These are phyloP conservation scores for Plantago lanceolata DNA, from an alignment of 305 asterid species.

Conservation along the genomic window DNA sequence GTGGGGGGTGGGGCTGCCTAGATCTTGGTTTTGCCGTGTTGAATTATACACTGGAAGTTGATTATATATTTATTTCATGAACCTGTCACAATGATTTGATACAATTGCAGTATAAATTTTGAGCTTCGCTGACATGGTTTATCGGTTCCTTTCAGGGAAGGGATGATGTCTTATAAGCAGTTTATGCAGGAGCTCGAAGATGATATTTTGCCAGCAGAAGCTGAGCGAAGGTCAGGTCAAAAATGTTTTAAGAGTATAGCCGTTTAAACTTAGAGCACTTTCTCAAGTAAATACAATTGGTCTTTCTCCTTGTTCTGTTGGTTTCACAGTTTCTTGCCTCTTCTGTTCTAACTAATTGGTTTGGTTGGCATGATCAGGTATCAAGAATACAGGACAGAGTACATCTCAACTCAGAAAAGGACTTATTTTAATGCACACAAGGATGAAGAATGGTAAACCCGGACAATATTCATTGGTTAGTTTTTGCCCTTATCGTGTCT, in stretches of 20 bases:
- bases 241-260: constrained; percentile 21
- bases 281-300: constrained; percentile 7
- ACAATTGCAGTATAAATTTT: background rate
- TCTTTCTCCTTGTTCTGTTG: constrained; percentile 3
- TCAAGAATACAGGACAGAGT: constrained; percentile 91
- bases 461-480: constrained; percentile 11
- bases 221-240: constrained; percentile 80
- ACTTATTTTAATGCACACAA: constrained; percentile 82
- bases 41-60: too few relatives aligned
- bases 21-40: too few relatives aligned
- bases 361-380: constrained; percentile 49
- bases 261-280: constrained; percentile 18
- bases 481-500: constrained; percentile 17
- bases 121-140: constrained; percentile 20
- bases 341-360: constrained; percentile 17
- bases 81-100: too few relatives aligned
- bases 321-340: constrained; percentile 1
- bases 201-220: constrained; percentile 93
- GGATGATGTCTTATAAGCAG: constrained; percentile 99
- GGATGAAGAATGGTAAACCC: constrained; percentile 81
- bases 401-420: constrained; percentile 79
- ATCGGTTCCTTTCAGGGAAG: constrained; percentile 57
- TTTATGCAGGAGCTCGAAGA: constrained; percentile 99
- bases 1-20: too few relatives aligned
- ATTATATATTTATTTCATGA: too few relatives aligned